Evolutionary conservation across 2,329 filamentous ascomycete species (phyloP).

Genomic region (Stemphylium beticola): DNA sequence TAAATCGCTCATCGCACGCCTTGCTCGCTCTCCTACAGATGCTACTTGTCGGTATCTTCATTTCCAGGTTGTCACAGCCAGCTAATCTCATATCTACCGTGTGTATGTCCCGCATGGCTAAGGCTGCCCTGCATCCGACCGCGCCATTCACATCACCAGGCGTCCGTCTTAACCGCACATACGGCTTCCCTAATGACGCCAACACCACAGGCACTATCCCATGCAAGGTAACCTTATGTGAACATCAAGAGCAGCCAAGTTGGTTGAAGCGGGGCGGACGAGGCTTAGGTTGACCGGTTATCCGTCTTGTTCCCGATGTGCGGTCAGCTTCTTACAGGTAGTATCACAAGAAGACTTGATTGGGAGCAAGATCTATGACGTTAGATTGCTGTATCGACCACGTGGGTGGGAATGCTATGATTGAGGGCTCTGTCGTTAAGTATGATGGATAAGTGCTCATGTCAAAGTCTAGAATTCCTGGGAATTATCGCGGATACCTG

Average conservation of each 20-base stretch:
- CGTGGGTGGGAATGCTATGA: background rate
- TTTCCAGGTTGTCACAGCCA: slow-evolving; percentile 7
- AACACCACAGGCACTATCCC: slow-evolving; percentile 1
- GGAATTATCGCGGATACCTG: background rate
- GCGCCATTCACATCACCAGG: slow-evolving; percentile 8
- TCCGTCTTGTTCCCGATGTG: slow-evolving; percentile 9
- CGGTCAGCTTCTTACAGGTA: background rate
- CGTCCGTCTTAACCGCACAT: slow-evolving; percentile 1
- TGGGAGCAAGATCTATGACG: slow-evolving; percentile 18
- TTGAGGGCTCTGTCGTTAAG: slow-evolving; percentile 1
- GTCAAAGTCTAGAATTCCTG: background rate
- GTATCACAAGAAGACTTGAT: slow-evolving; percentile 5
- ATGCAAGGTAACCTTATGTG: slow-evolving; percentile 16
- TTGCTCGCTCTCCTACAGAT: background rate
- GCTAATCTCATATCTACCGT: slow-evolving; percentile 4
- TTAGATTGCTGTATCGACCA: slow-evolving; percentile 1
- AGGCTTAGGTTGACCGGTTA: slow-evolving; percentile 15
- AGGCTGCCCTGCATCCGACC: slow-evolving; percentile 8
- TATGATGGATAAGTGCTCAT: background rate
- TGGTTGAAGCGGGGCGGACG: slow-evolving; percentile 2
- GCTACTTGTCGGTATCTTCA: background rate
- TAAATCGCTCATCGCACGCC: background rate
- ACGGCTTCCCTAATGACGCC: slow-evolving; percentile 7
- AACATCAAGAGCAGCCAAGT: slow-evolving; percentile 17
- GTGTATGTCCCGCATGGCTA: slow-evolving; percentile 1